A percentile compares a stretch with the other conserved stretches of the same genome.
These are phyloP conservation scores for Cercospora citrullina DNA, from an alignment of 2,329 filamentous ascomycete genomes.

Conservation along the genomic window DNA sequence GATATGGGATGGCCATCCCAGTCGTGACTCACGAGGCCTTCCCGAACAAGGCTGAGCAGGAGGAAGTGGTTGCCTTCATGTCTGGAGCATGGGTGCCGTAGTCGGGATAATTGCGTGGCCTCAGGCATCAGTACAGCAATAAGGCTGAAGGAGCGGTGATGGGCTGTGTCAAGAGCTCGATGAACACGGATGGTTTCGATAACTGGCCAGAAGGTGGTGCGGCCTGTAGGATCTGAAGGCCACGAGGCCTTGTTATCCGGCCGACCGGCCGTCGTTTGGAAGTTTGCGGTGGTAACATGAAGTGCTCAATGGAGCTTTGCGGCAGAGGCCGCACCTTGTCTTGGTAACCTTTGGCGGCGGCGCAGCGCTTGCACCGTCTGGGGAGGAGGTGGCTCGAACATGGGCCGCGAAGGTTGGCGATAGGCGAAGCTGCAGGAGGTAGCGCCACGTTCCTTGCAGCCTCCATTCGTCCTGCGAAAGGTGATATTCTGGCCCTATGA, in stretches of 20 bases:
- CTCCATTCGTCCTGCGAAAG: neutral
- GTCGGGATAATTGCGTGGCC: neutral
- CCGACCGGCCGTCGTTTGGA: neutral
- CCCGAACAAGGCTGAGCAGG: neutral
- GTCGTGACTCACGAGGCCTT: neutral
- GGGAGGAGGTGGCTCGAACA: neutral
- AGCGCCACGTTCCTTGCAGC: constrained; percentile 2
- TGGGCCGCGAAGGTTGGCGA: neutral
- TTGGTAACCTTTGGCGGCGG: neutral
- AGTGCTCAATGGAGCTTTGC: neutral
- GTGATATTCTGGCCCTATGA: neutral
- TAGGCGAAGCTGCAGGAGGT: constrained; percentile 6
- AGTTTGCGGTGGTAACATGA: neutral
- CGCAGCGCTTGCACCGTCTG: constrained; percentile 7
- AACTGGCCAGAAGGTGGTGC: neutral
- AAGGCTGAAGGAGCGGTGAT: constrained; percentile 5
- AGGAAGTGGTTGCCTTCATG: neutral
- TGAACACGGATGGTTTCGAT: neutral
- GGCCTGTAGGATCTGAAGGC: neutral
- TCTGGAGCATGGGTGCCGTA: neutral
- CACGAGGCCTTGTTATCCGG: neutral
- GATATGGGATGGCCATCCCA: neutral
- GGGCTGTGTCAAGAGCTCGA: neutral
- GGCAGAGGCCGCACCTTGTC: neutral
- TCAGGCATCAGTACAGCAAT: constrained; percentile 2